A percentile compares a stretch with the other conserved stretches of the same genome.
phyloP scores from a whole-genome alignment of 1,284 basidiomycete genomes.

The Fomes fomentarius region DNA sequence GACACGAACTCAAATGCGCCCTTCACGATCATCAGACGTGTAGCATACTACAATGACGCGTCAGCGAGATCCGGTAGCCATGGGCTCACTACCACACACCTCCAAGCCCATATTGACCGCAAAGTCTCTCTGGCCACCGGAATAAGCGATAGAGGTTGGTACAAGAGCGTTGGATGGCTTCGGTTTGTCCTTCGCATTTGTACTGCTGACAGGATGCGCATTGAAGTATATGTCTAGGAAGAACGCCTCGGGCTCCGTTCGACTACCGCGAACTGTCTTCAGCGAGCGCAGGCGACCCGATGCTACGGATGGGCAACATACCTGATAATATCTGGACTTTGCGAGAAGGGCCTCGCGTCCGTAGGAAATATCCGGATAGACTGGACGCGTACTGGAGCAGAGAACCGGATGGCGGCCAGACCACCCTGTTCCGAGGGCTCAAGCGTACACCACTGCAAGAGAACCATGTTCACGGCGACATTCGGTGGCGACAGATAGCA shows the following conservation, averaged over 20 bases:
- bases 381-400: constrained; percentile 61
- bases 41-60: constrained; percentile 56
- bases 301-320: constrained; percentile 39
- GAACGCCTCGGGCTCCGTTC: constrained; percentile 72
- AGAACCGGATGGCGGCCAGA: constrained; percentile 69
- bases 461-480: constrained; percentile 29
- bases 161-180: constrained; percentile 70
- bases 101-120: constrained; percentile 69
- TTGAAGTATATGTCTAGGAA: constrained; percentile 77
- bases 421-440: constrained; percentile 57
- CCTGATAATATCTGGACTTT: constrained; percentile 64
- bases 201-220: constrained; percentile 48
- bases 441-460: constrained; percentile 73
- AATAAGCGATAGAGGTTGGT: constrained; percentile 72
- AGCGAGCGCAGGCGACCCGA: constrained; percentile 4
- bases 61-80: neutral
- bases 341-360: constrained; percentile 59
- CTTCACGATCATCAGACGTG: constrained; percentile 77
- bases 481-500: neutral
- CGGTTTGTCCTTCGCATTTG: constrained; percentile 57
- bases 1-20: constrained; percentile 70
- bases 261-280: constrained; percentile 32
- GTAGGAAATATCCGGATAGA: constrained; percentile 67
- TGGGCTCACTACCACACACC: constrained; percentile 10
- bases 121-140: constrained; percentile 69